These are phyloP conservation scores for Aspergillus fischeri DNA, from an alignment of 2,329 filamentous ascomycete genomes.

Conservation along the genomic window DNA sequence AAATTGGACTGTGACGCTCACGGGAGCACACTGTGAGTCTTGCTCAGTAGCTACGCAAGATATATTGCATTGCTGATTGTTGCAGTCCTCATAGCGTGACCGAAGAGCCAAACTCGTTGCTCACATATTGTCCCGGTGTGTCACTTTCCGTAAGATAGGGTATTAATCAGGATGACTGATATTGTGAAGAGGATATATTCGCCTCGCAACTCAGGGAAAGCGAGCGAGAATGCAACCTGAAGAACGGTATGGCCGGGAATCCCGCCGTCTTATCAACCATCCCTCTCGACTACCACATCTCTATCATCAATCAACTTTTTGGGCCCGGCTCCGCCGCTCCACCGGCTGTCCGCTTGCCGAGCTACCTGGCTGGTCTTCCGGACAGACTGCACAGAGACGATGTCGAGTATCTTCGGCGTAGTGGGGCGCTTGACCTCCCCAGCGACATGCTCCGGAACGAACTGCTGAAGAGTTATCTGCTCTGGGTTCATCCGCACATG, in stretches of 20 bases:
- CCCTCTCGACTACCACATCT: conserved; percentile 5
- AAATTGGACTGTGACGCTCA: conserved; percentile 3
- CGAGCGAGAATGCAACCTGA: background rate
- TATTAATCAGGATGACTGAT: background rate
- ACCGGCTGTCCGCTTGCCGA: background rate
- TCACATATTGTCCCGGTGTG: background rate
- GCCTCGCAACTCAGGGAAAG: background rate
- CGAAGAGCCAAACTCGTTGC: background rate
- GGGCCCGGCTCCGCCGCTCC: background rate
- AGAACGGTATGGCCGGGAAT: background rate
- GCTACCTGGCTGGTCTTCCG: conserved; percentile 1
- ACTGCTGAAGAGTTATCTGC: conserved; percentile 4
- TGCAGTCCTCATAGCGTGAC: background rate
- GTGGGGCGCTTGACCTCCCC: conserved; percentile 3
- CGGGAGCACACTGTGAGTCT: background rate
- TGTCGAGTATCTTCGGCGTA: conserved; percentile 1
- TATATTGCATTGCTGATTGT: background rate
- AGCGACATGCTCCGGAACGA: background rate
- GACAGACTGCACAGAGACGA: background rate
- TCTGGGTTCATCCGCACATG: conserved; percentile 6
- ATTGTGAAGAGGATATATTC: background rate
- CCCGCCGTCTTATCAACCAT: background rate
- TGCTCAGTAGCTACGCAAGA: background rate
- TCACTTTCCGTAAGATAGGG: background rate
- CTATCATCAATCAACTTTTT: conserved; percentile 6